Evolutionary conservation across 2,329 filamentous ascomycete species (phyloP).

Genomic region (Chaetomiaceae sp.): DNA sequence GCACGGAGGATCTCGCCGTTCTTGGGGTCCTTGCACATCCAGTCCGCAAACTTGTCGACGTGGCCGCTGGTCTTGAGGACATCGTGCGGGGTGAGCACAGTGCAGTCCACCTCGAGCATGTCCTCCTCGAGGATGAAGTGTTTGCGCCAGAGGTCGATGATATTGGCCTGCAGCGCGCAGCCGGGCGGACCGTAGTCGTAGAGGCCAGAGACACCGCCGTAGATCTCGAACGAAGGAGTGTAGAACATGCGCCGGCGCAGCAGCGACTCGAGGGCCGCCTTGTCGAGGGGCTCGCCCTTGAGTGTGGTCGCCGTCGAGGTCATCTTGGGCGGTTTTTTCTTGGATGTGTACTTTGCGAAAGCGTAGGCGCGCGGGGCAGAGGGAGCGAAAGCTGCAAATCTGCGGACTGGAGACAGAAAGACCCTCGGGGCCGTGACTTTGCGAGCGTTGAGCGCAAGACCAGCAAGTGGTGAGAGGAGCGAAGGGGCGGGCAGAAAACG

Average conservation of each 20-base stretch:
- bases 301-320: conserved; percentile 63
- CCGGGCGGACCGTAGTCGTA: conserved; percentile 93
- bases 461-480: conserved; percentile 26
- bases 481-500: conserved; percentile 19
- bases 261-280: conserved; percentile 74
- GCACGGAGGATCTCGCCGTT: conserved; percentile 94
- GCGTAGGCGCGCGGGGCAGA: conserved; percentile 23
- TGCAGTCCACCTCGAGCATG: conserved; percentile 94
- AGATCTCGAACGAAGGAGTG: conserved; percentile 93
- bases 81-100: conserved; percentile 85
- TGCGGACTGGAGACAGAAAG: conserved; percentile 14
- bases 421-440: conserved; percentile 13
- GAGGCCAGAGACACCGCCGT: conserved; percentile 81
- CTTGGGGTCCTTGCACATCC: conserved; percentile 99
- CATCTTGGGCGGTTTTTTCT: conserved; percentile 37
- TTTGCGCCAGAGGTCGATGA: conserved; percentile 85
- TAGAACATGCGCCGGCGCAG: conserved; percentile 89
- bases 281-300: conserved; percentile 86
- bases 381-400: conserved; percentile 17
- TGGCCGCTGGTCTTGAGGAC: conserved; percentile 95
- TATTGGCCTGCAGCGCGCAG: conserved; percentile 79
- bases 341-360: conserved; percentile 15
- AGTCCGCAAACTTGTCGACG: conserved; percentile 96
- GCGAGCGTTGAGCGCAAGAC: conserved; percentile 20
- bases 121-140: conserved; percentile 92